Evolutionary conservation across 2,329 filamentous ascomycete genomes (phyloP), one percentile per base, ranked within the genome.

Genomic region (Pseudogymnoascus sp.): DNA sequence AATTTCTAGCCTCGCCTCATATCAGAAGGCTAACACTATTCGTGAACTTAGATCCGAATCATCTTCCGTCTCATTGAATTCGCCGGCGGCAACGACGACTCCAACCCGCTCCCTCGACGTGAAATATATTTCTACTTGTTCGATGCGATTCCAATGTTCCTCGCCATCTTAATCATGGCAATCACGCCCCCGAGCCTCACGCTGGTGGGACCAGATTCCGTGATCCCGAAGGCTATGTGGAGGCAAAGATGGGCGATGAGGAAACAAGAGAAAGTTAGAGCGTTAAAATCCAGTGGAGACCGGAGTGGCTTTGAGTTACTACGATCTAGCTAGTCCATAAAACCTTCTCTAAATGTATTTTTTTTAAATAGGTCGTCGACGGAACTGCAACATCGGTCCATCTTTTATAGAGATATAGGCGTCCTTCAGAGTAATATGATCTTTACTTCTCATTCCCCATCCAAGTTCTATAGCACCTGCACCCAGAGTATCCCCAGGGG

Each of bases 31-130:
- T 53, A 6, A 44, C n/a, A 18, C 5, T 5, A 4, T 34, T 62
- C 40, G 4, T 11, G 25, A 25, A 18, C 6, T 8, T 62, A 83
- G 77, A 71, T 80, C 31, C 81, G 85, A 18, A 86, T 88, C 69
- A 78, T 85, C 65, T 88, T 82, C 73, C 83, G 84, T 25, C 76
- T 88, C 1, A 71, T 77, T 60, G 83, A 88, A 70, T 87, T 83
- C 68, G 76, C 76, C 0, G 74, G 74, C 11, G 82, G 81, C 3
- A 69, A 78, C 25, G 72, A 73, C 42, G 65, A 67, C 2, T 67
- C 73, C 16, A 83, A 80, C 28, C 81, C 79, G 66, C 73, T 76
- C 0, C 72, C 82, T 8, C 76, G 72, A 36, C 75, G 82, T 65
- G 82, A 85, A 67, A 75, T 69, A 10, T 87, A 83, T 69, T 76